Evolutionary conservation across 2,329 filamentous ascomycete species (phyloP).

Genomic region (Tolypocladium guangdongense): DNA sequence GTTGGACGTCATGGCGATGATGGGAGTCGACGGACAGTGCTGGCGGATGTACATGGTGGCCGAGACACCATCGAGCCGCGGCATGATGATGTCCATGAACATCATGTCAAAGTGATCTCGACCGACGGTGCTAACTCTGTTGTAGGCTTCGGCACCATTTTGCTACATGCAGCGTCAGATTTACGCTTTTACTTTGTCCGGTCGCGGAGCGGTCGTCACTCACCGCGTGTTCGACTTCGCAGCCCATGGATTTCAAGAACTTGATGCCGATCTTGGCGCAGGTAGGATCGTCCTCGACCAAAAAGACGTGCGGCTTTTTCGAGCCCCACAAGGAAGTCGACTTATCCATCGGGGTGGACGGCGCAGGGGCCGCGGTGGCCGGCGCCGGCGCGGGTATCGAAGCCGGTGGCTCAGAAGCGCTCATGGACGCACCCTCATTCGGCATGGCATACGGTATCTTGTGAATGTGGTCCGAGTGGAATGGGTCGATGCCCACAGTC

Average conservation of each 20-base stretch:
- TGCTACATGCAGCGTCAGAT: slow-evolving; percentile 13
- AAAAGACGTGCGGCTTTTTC: slow-evolving; percentile 66
- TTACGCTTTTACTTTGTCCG: slow-evolving; percentile 8
- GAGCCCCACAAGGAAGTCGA: slow-evolving; percentile 41
- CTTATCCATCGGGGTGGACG: slow-evolving; percentile 22
- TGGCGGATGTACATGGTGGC: slow-evolving; percentile 89
- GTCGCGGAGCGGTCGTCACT: slow-evolving; percentile 14
- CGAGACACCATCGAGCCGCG: slow-evolving; percentile 86
- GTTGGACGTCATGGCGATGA: slow-evolving; percentile 98
- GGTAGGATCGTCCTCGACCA: slow-evolving; percentile 74
- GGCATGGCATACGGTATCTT: slow-evolving; percentile 79
- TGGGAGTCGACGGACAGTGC: slow-evolving; percentile 69
- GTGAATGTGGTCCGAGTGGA: slow-evolving; percentile 87
- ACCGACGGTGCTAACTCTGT: slow-evolving; percentile 54
- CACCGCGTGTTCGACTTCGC: slow-evolving; percentile 57
- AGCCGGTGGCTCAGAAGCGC: slow-evolving; percentile 27
- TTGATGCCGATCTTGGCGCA: slow-evolving; percentile 59
- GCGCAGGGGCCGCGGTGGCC: slow-evolving; percentile 6
- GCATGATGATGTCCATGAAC: slow-evolving; percentile 96
- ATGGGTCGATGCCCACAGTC: slow-evolving; percentile 86
- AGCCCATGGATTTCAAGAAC: slow-evolving; percentile 54
- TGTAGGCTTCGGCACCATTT: slow-evolving; percentile 86
- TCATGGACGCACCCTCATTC: slow-evolving; percentile 36
- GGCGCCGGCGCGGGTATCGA: slow-evolving; percentile 8
- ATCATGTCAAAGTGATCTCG: slow-evolving; percentile 52